These are phyloP conservation scores for Pistacia atlantica DNA, from an alignment of 345 rosid genomes.

Conservation along the genomic window DNA sequence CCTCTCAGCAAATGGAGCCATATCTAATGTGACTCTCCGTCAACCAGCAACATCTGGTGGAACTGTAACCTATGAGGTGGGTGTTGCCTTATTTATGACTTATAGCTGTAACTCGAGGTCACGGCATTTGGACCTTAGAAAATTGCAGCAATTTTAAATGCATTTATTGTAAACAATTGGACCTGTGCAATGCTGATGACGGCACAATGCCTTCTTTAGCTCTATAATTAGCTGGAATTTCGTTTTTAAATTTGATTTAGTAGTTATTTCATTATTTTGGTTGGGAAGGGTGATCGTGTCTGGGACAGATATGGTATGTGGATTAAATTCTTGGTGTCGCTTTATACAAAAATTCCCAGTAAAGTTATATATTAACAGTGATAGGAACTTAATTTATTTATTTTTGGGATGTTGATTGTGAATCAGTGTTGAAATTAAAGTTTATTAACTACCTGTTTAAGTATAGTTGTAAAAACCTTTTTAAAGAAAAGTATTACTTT, in stretches of 20 bases:
- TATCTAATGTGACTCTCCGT: conserved; percentile 76
- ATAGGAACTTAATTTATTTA: too few species aligned
- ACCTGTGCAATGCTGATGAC: neutral
- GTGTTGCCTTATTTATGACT: conserved; percentile 15
- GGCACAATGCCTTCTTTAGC: neutral
- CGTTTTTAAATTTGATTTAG: neutral
- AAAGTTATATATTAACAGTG: too few species aligned
- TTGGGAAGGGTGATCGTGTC: neutral
- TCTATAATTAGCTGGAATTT: neutral
- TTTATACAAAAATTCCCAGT: too few species aligned
- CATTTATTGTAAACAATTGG: neutral
- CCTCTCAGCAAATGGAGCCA: conserved; percentile 74
- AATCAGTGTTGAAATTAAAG: too few species aligned
- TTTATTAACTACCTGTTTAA: too few species aligned
- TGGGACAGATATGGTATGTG: neutral
- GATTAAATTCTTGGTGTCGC: too few species aligned
- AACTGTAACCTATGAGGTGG: conserved; percentile 76
- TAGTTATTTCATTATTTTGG: neutral
- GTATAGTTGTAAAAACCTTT: too few species aligned
- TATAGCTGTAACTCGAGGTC: neutral
- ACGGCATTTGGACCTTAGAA: neutral
- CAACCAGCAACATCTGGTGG: conserved; percentile 77
- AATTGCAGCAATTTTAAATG: neutral
- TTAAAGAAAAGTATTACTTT: too few species aligned
- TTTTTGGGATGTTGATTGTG: too few species aligned